These are phyloP conservation scores for Candida coquimbonensis DNA, from an alignment of 805 yeast genomes.

Conservation along the genomic window DNA sequence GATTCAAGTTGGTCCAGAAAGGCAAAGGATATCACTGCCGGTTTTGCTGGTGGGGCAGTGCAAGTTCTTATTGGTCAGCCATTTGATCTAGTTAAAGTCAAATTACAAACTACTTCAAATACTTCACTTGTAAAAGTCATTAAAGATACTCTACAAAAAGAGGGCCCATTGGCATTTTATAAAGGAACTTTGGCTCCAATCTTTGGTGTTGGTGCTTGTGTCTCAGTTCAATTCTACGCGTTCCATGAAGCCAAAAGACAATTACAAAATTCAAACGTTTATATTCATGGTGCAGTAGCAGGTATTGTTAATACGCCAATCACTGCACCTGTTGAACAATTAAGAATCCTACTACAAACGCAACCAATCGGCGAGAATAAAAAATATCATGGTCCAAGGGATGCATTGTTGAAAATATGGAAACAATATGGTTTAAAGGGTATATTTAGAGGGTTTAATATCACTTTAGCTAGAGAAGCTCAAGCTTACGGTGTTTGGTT, in stretches of 20 bases:
- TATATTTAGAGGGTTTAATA: slow-evolving; percentile 77
- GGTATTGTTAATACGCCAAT: slow-evolving; percentile 86
- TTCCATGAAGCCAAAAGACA: slow-evolving; percentile 80
- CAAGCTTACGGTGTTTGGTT: slow-evolving; percentile 89
- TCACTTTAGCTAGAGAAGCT: slow-evolving; percentile 79
- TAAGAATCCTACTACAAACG: slow-evolving; percentile 89
- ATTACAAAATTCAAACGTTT: slow-evolving; percentile 59
- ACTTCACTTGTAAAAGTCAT: slow-evolving; percentile 77
- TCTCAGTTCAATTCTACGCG: slow-evolving; percentile 90
- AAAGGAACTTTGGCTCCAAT: slow-evolving; percentile 93
- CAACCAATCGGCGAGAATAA: slow-evolving; percentile 38
- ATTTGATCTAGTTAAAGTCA: slow-evolving; percentile 87
- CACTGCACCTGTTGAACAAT: slow-evolving; percentile 92
- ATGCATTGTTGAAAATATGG: slow-evolving; percentile 76
- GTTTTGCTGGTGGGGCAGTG: slow-evolving; percentile 93
- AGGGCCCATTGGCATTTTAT: slow-evolving; percentile 82
- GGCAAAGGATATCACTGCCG: slow-evolving; percentile 58
- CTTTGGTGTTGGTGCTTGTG: slow-evolving; percentile 94
- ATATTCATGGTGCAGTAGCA: slow-evolving; percentile 81
- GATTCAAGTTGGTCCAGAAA: slow-evolving; percentile 36
- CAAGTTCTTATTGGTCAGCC: slow-evolving; percentile 93
- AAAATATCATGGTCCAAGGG: slow-evolving; percentile 59
- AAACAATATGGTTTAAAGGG: slow-evolving; percentile 68
- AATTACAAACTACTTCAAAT: slow-evolving; percentile 83
- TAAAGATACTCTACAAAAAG: slow-evolving; percentile 60